Evolutionary conservation across 2,329 filamentous ascomycete species (phyloP).

Genomic region (Monosporascus sp.): DNA sequence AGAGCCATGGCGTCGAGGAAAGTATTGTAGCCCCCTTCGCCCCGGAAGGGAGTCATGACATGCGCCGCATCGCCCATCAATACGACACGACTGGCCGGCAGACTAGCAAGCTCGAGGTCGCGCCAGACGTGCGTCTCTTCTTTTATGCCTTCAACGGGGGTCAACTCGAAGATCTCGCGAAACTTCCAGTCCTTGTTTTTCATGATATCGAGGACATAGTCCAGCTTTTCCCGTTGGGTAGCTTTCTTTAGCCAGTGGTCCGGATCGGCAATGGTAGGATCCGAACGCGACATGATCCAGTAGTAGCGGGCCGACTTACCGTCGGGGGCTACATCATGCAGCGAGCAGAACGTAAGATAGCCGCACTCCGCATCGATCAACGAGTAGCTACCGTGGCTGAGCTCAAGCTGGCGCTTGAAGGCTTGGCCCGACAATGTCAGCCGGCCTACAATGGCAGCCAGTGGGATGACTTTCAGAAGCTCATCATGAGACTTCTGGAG

Average conservation of each 20-base stretch:
- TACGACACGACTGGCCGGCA: not conserved
- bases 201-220: not conserved
- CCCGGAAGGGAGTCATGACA: too few species aligned
- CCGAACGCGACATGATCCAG: not conserved
- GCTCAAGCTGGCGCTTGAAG: not conserved
- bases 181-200: not conserved
- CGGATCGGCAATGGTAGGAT: not conserved
- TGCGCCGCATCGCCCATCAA: slow-evolving; percentile 2
- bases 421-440: too few species aligned
- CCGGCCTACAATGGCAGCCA: too few species aligned
- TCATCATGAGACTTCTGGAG: too few species aligned
- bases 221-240: not conserved
- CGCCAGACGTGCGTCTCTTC: not conserved
- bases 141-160: not conserved
- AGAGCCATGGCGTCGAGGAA: too few species aligned
- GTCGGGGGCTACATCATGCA: not conserved
- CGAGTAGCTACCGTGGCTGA: too few species aligned
- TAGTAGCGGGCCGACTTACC: not conserved
- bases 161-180: not conserved
- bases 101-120: not conserved
- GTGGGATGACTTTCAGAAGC: too few species aligned
- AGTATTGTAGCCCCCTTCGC: too few species aligned
- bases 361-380: not conserved
- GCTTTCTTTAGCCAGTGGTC: not conserved
- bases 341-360: not conserved